Evolutionary conservation across 106 monocot genomes (phyloP), one percentile per base, ranked within the genome.

Genomic region (Agapanthus africanus): DNA sequence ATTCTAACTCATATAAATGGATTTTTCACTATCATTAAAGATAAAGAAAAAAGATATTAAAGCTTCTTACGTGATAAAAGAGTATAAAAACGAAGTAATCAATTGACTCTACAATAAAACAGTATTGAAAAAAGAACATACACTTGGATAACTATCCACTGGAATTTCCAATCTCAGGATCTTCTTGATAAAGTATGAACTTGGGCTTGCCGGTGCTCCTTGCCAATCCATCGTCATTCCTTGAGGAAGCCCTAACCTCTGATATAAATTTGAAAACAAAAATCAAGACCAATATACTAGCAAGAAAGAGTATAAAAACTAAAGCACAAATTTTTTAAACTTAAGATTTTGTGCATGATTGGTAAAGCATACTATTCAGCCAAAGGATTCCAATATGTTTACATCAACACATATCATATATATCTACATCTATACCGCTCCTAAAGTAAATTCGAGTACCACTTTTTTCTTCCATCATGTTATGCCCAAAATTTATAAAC

Each of bases 121-220:
- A 39, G 22, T 39, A 64, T 18, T 63, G 23, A 25, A 62, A 63
- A 27, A 39, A 59, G 15, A 51, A 57, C 83, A 40, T 88, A 95
- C 95, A 86, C 78, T 95, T 50, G 95, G 95, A 66, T 91, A 95
- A 35, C 70, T 69, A 50, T 88, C 84, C 16, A 84, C 88, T 63
- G 91, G 95, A 72, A 95, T 85, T 61, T 95, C 95, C 73, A 95
- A 81, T 4, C 95, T 88, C 77, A 95, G 49, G 66, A 91, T 88
- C 86, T 91, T 95, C 68, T 91, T 95, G 54, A 95, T 72, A 65
- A 88, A 67, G 56, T 74, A 79, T 65, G 91, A 88, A 72, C 76
- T 88, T 66, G 86, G 88, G 76, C 82, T 88, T 54, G 91, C 57
- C 14, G 83, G 83, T 65, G 91, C 78, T 72, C 84, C 88, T 79